These are phyloP conservation scores for Colletotrichum orbiculare DNA, from an alignment of 2,329 filamentous ascomycete genomes.

Conservation along the genomic window DNA sequence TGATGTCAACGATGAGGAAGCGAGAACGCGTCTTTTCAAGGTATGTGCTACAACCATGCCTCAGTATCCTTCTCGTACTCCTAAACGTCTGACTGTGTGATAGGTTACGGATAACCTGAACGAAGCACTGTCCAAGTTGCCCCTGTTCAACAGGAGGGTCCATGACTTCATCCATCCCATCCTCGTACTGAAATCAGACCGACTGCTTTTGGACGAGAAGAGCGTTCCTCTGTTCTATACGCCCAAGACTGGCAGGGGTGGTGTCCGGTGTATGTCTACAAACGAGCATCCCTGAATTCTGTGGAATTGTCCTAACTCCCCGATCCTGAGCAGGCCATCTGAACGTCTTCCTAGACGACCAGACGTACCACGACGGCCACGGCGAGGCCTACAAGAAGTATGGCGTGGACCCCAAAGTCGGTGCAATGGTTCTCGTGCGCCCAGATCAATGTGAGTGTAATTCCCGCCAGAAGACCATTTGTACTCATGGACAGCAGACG, in stretches of 20 bases:
- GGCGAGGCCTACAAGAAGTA: conserved; percentile 65
- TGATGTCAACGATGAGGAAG: not conserved
- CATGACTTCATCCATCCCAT: not conserved
- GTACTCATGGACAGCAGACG: not conserved
- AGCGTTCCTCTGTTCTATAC: conserved; percentile 16
- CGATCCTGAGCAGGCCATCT: conserved; percentile 37
- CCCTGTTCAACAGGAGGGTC: rapidly evolving
- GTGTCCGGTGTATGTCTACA: conserved; percentile 9
- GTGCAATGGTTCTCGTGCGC: conserved; percentile 69
- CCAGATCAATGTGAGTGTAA: conserved; percentile 74
- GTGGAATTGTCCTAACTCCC: too few relatives aligned
- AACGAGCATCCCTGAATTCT: too few relatives aligned
- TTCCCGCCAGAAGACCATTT: not conserved
- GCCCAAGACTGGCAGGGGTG: not conserved
- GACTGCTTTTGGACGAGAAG: conserved; percentile 5
- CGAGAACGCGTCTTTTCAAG: not conserved
- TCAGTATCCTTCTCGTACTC: not conserved
- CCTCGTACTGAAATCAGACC: conserved; percentile 15
- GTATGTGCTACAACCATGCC: not conserved
- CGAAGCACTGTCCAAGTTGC: not conserved
- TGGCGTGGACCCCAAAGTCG: conserved; percentile 64
- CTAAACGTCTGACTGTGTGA: not conserved
- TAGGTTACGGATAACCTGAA: conserved; percentile 1
- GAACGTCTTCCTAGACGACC: conserved; percentile 66
- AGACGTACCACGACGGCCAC: conserved; percentile 63